Conservation (phyloP, 345 rosid genomes). For the Euphorbia lathyris region DNA sequence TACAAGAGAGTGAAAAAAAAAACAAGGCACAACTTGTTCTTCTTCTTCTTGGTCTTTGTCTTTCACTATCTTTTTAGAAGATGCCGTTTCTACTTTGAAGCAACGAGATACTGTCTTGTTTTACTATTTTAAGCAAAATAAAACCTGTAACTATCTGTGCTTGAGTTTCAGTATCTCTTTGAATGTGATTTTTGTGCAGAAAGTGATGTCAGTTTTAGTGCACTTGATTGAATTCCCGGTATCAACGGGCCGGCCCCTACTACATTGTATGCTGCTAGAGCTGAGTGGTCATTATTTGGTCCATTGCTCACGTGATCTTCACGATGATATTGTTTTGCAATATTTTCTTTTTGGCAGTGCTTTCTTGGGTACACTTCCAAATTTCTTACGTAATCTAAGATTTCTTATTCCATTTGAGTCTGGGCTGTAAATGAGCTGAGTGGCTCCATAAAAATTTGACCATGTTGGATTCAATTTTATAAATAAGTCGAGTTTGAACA, state of each 20-base stretch:
- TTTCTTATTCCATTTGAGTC: not conserved
- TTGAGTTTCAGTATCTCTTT: not conserved
- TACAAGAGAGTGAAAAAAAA: too few species aligned
- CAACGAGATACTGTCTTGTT: not conserved
- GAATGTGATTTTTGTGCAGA: not conserved
- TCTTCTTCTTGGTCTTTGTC: not conserved
- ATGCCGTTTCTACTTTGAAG: constrained; percentile 21
- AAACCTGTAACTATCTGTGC: too few species aligned
- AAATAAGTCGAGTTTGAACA: too few species aligned
- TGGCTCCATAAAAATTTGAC: too few species aligned
- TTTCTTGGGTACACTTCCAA: not conserved
- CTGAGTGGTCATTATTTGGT: constrained; percentile 43
- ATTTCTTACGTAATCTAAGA: not conserved
- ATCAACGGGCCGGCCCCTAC: constrained; percentile 59
- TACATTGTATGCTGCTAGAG: constrained; percentile 26
- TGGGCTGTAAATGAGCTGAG: too few species aligned
- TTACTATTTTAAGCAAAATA: not conserved
- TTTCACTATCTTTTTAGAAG: constrained; percentile 1
- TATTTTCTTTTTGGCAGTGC: not conserved
- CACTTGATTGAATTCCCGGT: constrained; percentile 19
- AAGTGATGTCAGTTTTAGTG: constrained; percentile 26
- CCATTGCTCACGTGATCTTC: constrained; percentile 45
- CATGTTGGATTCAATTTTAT: too few species aligned
- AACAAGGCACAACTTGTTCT: not conserved
- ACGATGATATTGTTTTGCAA: constrained; percentile 28